Evolutionary conservation across 2,329 filamentous ascomycete genomes (phyloP).

Genomic region (Aureobasidium zeae): DNA sequence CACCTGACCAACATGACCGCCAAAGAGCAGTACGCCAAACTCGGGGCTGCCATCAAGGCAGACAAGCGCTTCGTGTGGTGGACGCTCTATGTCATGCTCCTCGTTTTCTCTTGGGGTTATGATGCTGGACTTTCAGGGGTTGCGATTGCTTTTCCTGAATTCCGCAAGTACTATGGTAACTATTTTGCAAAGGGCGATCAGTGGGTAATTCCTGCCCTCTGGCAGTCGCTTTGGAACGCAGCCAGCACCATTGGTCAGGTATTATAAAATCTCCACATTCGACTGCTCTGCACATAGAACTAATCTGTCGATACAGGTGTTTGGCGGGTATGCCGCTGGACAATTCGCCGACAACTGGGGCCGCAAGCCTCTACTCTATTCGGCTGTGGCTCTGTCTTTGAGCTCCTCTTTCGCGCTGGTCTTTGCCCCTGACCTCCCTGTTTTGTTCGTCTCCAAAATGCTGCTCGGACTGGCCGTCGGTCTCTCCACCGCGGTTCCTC

Average conservation of each 20-base stretch:
- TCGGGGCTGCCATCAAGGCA: constrained; percentile 23
- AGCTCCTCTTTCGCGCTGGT: constrained; percentile 22
- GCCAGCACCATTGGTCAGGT: constrained; percentile 30
- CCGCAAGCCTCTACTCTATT: constrained; percentile 21
- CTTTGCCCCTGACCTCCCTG: constrained; percentile 26
- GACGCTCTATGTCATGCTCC: constrained; percentile 22
- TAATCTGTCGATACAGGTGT: too few relatives aligned
- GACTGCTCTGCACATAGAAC: too few relatives aligned
- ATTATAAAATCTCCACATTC: too few relatives aligned
- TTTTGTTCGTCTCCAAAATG: constrained; percentile 24
- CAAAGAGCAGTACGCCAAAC: constrained; percentile 22
- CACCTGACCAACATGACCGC: constrained; percentile 19
- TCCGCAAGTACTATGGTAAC: constrained; percentile 29
- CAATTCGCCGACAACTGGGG: constrained; percentile 23
- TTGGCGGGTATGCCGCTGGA: constrained; percentile 22
- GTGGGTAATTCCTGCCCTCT: constrained; percentile 30
- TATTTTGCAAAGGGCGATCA: constrained; percentile 25
- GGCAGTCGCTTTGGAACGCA: constrained; percentile 33
- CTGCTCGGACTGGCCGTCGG: constrained; percentile 22
- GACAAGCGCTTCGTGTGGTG: constrained; percentile 22
- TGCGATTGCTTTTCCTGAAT: constrained; percentile 31
- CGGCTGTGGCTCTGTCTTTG: constrained; percentile 19
- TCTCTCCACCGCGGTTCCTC: constrained; percentile 22
- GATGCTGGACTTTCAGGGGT: constrained; percentile 31
- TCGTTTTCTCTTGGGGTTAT: constrained; percentile 32